These are phyloP conservation scores for Coemansia sp. DNA, from an alignment of 192 early-diverging fungal genomes.

Conservation along the genomic window DNA sequence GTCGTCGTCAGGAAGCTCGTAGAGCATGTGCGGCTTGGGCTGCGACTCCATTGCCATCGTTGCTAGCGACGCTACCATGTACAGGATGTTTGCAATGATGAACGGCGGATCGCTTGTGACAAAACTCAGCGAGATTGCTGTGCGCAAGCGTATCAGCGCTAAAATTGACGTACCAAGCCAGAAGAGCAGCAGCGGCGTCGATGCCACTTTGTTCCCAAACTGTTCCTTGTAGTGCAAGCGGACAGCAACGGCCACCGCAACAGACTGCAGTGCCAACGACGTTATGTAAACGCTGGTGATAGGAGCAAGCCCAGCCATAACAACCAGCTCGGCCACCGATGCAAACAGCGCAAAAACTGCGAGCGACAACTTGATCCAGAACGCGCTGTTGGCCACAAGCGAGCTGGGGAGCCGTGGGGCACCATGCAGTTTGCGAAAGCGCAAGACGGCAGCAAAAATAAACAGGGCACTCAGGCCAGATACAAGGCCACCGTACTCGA, in stretches of 20 bases:
- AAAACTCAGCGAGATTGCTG: constrained; percentile 19
- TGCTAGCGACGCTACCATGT: constrained; percentile 31
- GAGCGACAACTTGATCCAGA: constrained; percentile 34
- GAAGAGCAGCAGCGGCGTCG: constrained; percentile 48
- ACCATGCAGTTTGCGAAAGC: constrained; percentile 11
- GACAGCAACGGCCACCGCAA: constrained; percentile 29
- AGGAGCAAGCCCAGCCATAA: constrained; percentile 3
- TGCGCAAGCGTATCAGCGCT: constrained; percentile 43
- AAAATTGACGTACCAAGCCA: constrained; percentile 45
- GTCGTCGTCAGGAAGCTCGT: constrained; percentile 28
- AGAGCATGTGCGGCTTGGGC: constrained; percentile 37
- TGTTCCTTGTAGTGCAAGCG: constrained; percentile 44
- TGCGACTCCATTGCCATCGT: constrained; percentile 37
- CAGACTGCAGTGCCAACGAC: constrained; percentile 36
- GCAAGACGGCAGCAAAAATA: constrained; percentile 19
- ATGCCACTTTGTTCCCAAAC: constrained; percentile 33
- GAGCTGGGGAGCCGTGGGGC: constrained; percentile 6
- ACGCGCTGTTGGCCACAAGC: constrained; percentile 22
- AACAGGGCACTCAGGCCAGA: constrained; percentile 26
- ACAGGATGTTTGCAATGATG: constrained; percentile 23
- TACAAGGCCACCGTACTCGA: constrained; percentile 40
- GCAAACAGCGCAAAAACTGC: constrained; percentile 20
- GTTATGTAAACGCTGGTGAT: constrained; percentile 16
- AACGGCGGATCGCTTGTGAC: constrained; percentile 3
- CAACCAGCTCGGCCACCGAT: constrained; percentile 30